Evolutionary conservation across 2,329 filamentous ascomycete species (phyloP).

Genomic region (Ascomycota sp.): DNA sequence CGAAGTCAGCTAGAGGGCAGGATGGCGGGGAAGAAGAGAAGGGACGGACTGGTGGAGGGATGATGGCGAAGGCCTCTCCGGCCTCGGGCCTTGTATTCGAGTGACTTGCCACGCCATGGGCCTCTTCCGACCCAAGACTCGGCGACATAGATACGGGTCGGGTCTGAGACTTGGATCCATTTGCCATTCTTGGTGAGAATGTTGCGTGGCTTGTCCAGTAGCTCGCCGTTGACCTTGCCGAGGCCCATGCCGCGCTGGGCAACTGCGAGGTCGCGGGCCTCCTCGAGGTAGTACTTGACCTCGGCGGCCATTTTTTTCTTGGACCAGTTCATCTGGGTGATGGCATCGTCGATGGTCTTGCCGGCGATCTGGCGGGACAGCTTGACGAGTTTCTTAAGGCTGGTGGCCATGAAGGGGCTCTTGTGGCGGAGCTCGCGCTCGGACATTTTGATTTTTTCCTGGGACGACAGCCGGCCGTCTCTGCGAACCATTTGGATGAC

Average conservation of each 20-base stretch:
- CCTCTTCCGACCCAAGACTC: conserved; percentile 85
- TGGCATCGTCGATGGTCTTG: conserved; percentile 85
- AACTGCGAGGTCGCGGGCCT: conserved; percentile 64
- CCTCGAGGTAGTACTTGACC: conserved; percentile 57
- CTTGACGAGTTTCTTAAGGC: conserved; percentile 75
- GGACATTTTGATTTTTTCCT: conserved; percentile 45
- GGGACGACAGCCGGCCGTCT: conserved; percentile 30
- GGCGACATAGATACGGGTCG: conserved; percentile 71
- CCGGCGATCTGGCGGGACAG: conserved; percentile 76
- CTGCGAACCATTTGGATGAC: conserved; percentile 55
- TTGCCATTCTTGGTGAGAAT: conserved; percentile 60
- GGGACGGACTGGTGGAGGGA: conserved; percentile 52
- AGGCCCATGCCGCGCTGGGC: conserved; percentile 73
- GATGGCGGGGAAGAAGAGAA: neutral
- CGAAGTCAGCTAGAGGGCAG: neutral
- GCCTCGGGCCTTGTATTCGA: conserved; percentile 60
- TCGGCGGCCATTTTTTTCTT: conserved; percentile 82
- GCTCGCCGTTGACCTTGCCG: conserved; percentile 19
- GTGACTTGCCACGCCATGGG: conserved; percentile 30
- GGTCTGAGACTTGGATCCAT: conserved; percentile 49
- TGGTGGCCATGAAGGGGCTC: conserved; percentile 61
- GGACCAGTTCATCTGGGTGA: conserved; percentile 85
- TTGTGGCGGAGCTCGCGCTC: conserved; percentile 35
- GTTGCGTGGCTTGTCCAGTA: conserved; percentile 19
- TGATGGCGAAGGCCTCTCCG: conserved; percentile 45